phyloP scores from a whole-genome alignment of 345 rosid species.

The Brassica carinata region DNA sequence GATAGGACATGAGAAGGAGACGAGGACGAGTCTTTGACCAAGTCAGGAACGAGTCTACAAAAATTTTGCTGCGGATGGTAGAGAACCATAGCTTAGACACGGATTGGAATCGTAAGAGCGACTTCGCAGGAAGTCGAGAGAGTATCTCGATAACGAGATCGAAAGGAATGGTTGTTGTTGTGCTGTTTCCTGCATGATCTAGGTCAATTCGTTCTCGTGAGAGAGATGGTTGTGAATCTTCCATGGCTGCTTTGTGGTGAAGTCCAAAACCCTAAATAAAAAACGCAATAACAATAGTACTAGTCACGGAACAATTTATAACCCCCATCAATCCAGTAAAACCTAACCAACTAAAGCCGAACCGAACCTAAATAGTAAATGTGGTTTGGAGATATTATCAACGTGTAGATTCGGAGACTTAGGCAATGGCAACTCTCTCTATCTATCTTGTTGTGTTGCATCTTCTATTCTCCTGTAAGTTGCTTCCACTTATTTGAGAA shows the following conservation, averaged over 20 bases:
- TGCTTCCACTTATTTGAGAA: conserved; percentile 21
- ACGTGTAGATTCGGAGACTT: conserved; percentile 91
- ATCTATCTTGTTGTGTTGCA: conserved; percentile 62
- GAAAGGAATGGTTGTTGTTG: background rate
- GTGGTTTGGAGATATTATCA: conserved; percentile 70
- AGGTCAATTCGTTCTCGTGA: background rate
- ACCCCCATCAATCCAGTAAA: too few relatives aligned
- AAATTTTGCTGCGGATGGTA: background rate
- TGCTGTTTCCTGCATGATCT: background rate
- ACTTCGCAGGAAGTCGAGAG: background rate
- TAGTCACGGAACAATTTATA: too few relatives aligned
- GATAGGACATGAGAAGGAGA: background rate
- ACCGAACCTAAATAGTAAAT: background rate
- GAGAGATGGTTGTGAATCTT: background rate
- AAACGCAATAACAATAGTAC: too few relatives aligned
- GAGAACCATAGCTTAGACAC: background rate
- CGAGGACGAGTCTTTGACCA: conserved; percentile 4
- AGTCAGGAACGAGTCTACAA: background rate
- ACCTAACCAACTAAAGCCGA: too few relatives aligned
- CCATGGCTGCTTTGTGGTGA: background rate
- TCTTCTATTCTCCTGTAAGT: conserved; percentile 92
- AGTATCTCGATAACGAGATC: background rate
- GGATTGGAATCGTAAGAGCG: background rate
- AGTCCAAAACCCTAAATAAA: background rate
- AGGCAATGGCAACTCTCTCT: conserved; percentile 96